Percentiles rank a stretch among this genome's conserved stretches.
phyloP scores from a whole-genome alignment of 2,329 filamentous ascomycete genomes.

The Diaporthe destruens region DNA sequence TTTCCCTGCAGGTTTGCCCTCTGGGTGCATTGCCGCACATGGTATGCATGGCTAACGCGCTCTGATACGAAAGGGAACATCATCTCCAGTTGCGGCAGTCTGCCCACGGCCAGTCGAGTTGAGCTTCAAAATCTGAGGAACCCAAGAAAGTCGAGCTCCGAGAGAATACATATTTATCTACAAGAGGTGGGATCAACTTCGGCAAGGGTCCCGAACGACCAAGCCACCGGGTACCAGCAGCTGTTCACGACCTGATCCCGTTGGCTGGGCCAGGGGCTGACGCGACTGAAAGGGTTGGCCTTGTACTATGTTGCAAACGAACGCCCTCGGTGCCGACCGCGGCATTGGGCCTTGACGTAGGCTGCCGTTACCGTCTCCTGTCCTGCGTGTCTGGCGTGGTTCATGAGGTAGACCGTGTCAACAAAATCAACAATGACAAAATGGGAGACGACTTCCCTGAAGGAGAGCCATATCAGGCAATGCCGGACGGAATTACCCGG shows the following conservation, averaged over 20 bases:
- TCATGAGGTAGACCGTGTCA: not conserved
- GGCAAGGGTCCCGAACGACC: not conserved
- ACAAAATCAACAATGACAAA: too few relatives aligned
- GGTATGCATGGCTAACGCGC: not conserved
- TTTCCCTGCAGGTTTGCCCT: conserved; percentile 10
- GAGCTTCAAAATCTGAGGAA: not conserved
- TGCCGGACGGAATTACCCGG: not conserved
- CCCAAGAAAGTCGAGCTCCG: not conserved
- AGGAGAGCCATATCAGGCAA: not conserved
- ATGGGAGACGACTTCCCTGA: not conserved
- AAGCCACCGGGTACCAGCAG: conserved; percentile 14
- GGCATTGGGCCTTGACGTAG: not conserved
- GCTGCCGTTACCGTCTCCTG: conserved; percentile 2
- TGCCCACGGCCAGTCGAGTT: too few relatives aligned
- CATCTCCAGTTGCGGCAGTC: too few relatives aligned
- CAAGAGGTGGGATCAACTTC: not conserved
- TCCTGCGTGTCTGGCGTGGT: not conserved
- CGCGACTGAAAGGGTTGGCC: not conserved
- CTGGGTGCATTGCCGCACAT: not conserved
- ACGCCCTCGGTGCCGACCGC: not conserved
- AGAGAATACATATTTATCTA: too few relatives aligned
- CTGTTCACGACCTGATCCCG: not conserved
- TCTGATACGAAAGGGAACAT: not conserved
- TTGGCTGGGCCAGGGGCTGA: not conserved
- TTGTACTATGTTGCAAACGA: not conserved